Evolutionary conservation across 73 alveolate species (phyloP).

Genomic region (Stentor roeselii): DNA sequence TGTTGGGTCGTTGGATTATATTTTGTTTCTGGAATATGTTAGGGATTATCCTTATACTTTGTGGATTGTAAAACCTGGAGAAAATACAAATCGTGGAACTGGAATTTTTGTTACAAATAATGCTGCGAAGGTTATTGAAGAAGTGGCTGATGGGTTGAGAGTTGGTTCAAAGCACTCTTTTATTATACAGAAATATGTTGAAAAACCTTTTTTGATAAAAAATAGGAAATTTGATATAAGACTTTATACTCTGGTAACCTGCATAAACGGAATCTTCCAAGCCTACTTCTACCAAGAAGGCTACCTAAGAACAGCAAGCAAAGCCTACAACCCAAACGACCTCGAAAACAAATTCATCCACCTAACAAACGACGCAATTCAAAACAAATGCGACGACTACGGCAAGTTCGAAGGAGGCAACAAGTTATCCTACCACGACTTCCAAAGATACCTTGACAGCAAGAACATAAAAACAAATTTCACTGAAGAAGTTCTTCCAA

Average conservation of each 20-base stretch:
- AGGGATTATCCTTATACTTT: conserved; percentile 39
- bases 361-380: conserved; percentile 85
- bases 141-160: conserved; percentile 14
- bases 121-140: conserved; percentile 31
- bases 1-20: conserved; percentile 54
- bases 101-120: conserved; percentile 51
- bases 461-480: background rate
- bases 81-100: conserved; percentile 83
- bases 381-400: conserved; percentile 75
- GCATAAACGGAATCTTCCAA: conserved; percentile 73
- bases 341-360: conserved; percentile 72
- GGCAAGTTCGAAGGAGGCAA: conserved; percentile 80
- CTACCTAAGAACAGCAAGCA: conserved; percentile 74
- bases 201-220: conserved; percentile 76
- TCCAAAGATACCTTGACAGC: conserved; percentile 46
- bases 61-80: conserved; percentile 93
- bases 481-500: background rate
- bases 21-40: conserved; percentile 39
- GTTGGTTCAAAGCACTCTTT: conserved; percentile 38
- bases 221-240: conserved; percentile 89
- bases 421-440: conserved; percentile 46
- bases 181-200: conserved; percentile 83
- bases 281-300: conserved; percentile 91
- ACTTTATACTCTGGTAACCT: conserved; percentile 59
- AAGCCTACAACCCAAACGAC: conserved; percentile 70